phyloP scores from a whole-genome alignment of 192 early-diverging fungal genomes.

The Phlyctochytrium bullatum region DNA sequence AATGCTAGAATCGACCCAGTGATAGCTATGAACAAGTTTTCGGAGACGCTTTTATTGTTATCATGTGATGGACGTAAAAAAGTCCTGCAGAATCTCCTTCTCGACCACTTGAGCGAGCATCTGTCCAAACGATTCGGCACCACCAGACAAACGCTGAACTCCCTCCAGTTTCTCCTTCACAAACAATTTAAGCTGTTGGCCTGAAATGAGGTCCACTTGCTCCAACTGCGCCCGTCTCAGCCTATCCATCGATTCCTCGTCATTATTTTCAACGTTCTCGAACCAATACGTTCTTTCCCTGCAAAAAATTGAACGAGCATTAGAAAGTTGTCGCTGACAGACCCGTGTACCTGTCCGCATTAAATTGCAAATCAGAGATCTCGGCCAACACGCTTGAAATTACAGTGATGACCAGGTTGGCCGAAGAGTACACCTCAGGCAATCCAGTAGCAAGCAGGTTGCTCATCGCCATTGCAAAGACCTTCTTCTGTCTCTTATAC shows the following conservation, averaged over 20 bases:
- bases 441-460: conserved; percentile 50
- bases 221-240: conserved; percentile 37
- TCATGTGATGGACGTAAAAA: too few species aligned
- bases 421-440: conserved; percentile 40
- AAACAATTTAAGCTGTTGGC: conserved; percentile 43
- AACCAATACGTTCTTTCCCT: conserved; percentile 31
- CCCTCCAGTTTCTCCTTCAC: conserved; percentile 51
- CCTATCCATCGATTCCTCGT: conserved; percentile 42
- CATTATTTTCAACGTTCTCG: conserved; percentile 53
- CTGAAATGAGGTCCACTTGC: conserved; percentile 58
- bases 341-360: not conserved
- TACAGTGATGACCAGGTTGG: conserved; percentile 53
- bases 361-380: not conserved
- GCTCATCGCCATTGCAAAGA: conserved; percentile 60
- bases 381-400: conserved; percentile 62
- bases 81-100: too few species aligned
- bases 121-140: too few species aligned
- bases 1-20: too few species aligned
- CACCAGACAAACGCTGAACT: conserved; percentile 51
- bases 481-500: conserved; percentile 65
- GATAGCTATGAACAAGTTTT: too few species aligned
- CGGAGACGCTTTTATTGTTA: too few species aligned
- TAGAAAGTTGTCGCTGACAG: not conserved
- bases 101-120: too few species aligned
- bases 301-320: not conserved